Evolutionary conservation across 148 eudicot species (phyloP).

Genomic region (Agrostemma githago): DNA sequence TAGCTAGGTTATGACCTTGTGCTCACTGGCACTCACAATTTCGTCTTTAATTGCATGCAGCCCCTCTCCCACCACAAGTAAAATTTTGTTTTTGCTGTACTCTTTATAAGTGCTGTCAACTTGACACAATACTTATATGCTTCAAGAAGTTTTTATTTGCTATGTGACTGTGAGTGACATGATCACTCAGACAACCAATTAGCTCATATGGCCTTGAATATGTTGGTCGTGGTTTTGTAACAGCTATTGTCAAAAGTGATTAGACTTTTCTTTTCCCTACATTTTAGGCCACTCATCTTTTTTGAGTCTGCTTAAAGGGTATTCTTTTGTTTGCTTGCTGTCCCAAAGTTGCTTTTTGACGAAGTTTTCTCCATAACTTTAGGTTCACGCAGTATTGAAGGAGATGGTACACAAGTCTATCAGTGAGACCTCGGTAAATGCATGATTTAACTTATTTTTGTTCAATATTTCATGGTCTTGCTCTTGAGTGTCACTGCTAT

Average conservation of each 20-base stretch:
- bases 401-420: slow-evolving; percentile 87
- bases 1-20: slow-evolving; percentile 1
- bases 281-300: not conserved
- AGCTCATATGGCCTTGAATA: not conserved
- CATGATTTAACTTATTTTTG: not conserved
- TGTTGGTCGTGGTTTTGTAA: not conserved
- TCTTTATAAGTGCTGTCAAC: not conserved
- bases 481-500: not conserved
- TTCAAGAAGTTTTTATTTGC: not conserved
- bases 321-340: not conserved
- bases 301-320: not conserved
- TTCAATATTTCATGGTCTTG: not conserved
- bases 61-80: not conserved
- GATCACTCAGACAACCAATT: not conserved
- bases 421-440: slow-evolving; percentile 67
- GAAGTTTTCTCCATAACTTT: slow-evolving; percentile 18
- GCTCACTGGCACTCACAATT: not conserved
- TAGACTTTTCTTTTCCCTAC: not conserved
- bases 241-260: slow-evolving; percentile 1
- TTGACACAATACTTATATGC: not conserved
- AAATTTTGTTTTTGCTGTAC: not conserved
- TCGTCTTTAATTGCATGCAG: not conserved
- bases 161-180: not conserved
- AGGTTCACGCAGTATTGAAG: slow-evolving; percentile 91
- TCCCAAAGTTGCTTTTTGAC: slow-evolving; percentile 19